Percentiles rank a stretch among this genome's conserved stretches.
These are phyloP conservation scores for Phaeomoniella chlamydospora DNA, from an alignment of 2,329 filamentous ascomycete species.

Conservation along the genomic window DNA sequence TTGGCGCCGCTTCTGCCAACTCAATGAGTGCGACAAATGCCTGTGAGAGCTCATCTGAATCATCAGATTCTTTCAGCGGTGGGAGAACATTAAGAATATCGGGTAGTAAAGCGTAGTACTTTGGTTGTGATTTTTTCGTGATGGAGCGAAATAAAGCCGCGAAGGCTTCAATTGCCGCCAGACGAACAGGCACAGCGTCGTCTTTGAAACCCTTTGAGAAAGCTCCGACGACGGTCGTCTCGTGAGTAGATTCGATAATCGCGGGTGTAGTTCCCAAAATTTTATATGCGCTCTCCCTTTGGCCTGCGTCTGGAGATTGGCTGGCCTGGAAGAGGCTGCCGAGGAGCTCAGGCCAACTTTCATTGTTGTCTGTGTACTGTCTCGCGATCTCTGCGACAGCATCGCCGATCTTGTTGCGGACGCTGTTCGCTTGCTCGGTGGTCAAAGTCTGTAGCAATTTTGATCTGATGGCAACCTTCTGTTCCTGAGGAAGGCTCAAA, in stretches of 20 bases:
- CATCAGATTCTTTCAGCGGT: conserved; percentile 78
- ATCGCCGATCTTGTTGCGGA: conserved; percentile 92
- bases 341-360: conserved; percentile 82
- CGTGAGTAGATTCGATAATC: conserved; percentile 91
- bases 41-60: conserved; percentile 82
- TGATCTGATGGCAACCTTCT: conserved; percentile 64
- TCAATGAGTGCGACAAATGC: conserved; percentile 86
- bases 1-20: conserved; percentile 81
- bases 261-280: conserved; percentile 91
- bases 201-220: conserved; percentile 91
- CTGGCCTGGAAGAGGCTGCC: conserved; percentile 78
- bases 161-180: conserved; percentile 93
- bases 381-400: conserved; percentile 92
- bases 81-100: conserved; percentile 90
- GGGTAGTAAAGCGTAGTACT: conserved; percentile 76
- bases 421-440: conserved; percentile 55
- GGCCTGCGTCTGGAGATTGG: conserved; percentile 66
- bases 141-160: conserved; percentile 89
- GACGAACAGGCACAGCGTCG: conserved; percentile 65
- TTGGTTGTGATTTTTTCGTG: conserved; percentile 71
- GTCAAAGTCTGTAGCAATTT: conserved; percentile 69
- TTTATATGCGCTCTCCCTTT: conserved; percentile 84
- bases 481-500: conserved; percentile 58
- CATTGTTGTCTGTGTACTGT: conserved; percentile 80
- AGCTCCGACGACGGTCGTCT: conserved; percentile 73